Evolutionary conservation across 805 yeast species (phyloP).

Genomic region (Nakazawaea sp.): DNA sequence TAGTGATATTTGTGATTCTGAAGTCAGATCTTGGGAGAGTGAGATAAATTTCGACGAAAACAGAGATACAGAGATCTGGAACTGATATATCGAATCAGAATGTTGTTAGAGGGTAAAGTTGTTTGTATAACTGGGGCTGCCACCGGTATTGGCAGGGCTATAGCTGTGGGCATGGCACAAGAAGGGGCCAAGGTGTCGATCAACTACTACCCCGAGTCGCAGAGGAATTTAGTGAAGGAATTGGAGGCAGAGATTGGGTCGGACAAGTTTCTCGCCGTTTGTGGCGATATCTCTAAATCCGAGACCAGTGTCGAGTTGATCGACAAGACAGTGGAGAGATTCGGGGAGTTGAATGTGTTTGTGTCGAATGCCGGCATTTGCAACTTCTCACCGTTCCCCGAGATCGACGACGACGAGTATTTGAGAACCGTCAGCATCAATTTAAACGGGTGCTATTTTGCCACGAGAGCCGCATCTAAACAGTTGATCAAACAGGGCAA

Average conservation of each 20-base stretch:
- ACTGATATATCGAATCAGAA: too few relatives aligned
- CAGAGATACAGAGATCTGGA: too few relatives aligned
- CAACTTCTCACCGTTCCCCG: slow-evolving; percentile 31
- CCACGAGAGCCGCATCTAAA: slow-evolving; percentile 39
- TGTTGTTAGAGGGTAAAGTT: slow-evolving; percentile 25
- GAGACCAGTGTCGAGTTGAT: slow-evolving; percentile 27
- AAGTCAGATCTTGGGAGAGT: too few relatives aligned
- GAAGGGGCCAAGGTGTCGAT: slow-evolving; percentile 21
- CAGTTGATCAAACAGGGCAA: slow-evolving; percentile 38
- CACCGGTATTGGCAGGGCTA: slow-evolving; percentile 38
- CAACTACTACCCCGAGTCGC: slow-evolving; percentile 20
- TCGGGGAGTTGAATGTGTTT: slow-evolving; percentile 33
- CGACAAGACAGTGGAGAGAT: slow-evolving; percentile 24
- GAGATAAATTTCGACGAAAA: too few relatives aligned
- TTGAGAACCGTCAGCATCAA: slow-evolving; percentile 30
- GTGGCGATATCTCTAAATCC: slow-evolving; percentile 38
- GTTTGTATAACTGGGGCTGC: slow-evolving; percentile 39
- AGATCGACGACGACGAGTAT: slow-evolving; percentile 30
- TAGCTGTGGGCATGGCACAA: slow-evolving; percentile 32
- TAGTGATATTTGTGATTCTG: too few relatives aligned
- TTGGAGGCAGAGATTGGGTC: slow-evolving; percentile 20
- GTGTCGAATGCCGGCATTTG: slow-evolving; percentile 44
- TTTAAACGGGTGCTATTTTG: slow-evolving; percentile 35
- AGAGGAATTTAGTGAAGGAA: slow-evolving; percentile 17
- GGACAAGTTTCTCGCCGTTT: slow-evolving; percentile 25